Conservation (phyloP, 208 protist species). For the Perkinsela sp. region DNA sequence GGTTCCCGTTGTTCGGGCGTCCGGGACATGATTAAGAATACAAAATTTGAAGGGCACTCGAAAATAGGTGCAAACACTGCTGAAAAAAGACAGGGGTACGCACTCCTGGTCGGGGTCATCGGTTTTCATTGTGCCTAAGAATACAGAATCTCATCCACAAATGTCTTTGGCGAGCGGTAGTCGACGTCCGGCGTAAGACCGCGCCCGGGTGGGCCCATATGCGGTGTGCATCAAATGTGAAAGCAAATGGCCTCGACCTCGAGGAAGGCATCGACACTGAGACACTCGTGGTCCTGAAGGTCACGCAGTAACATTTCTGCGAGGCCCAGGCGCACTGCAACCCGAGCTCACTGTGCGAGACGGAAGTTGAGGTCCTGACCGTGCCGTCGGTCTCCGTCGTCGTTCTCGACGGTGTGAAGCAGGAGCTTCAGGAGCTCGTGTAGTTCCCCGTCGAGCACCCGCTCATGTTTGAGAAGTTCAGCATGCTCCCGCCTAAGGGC, state of each 20-base stretch:
- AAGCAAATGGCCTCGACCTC: slow-evolving; percentile 99
- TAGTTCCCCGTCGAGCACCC: slow-evolving; percentile 98
- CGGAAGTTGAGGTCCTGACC: slow-evolving; percentile 93
- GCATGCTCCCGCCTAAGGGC: slow-evolving; percentile 89
- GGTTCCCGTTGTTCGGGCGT: no score
- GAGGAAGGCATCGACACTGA: slow-evolving; percentile 98
- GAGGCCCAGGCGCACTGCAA: slow-evolving; percentile 79
- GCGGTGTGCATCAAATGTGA: slow-evolving; percentile 97
- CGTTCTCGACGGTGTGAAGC: slow-evolving; percentile 88
- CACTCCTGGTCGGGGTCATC: no score
- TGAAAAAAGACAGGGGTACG: no score
- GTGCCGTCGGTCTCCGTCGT: slow-evolving; percentile 97
- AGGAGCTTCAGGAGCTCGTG: slow-evolving; percentile 92
- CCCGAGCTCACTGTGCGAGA: slow-evolving; percentile 97
- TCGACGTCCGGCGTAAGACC: no score
- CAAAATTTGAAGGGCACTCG: no score
- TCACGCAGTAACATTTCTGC: slow-evolving; percentile 95
- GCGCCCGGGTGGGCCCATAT: no score
- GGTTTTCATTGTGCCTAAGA: no score
- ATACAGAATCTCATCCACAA: no score
- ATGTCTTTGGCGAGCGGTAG: no score
- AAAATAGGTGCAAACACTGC: no score
- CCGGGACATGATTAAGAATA: no score
- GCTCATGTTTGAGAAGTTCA: slow-evolving; percentile 98
- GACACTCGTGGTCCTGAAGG: slow-evolving; percentile 84